Evolutionary conservation across 2,329 filamentous ascomycete genomes (phyloP), one percentile per base, ranked within the genome.

Genomic region (Orbilia brochopaga): DNA sequence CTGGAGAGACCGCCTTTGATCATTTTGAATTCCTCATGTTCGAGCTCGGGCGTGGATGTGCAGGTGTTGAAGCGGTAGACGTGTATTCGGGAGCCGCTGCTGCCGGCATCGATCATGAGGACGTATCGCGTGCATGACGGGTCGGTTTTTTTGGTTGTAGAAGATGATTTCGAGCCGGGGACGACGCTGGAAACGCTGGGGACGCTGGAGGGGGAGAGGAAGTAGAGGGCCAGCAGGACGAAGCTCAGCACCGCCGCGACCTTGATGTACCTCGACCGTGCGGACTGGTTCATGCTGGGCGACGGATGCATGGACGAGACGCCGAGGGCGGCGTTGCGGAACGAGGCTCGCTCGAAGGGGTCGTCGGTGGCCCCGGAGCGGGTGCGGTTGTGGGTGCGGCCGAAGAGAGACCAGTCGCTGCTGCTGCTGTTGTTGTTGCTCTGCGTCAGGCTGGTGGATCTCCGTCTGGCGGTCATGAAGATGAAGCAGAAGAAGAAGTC

Each of bases 31-130:
- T 90, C 85, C 79, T 99, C 94, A 78, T 87, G 83, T 81, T 99
- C 94, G 56, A 99, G 86, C 81, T 97, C 92, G 24, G 94, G 94
- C n/a, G 92, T 92, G 6, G 91, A 82, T 11, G 92, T 94, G 82
- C 93, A 99, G 83, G 97, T 97, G 84, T 97, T 97, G 86, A 97
- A 99, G 79, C 92, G 90, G 85, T 97, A 99, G 69, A 97, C 92
- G 82, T 99, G 95, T 79, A 99, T 97, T 77, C 94, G 90, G 72
- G 94, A 97, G 73, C 94, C 94, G 61, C 94, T 97, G 83, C 92
- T 97, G 77, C 94, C 94, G 53, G 94, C 94, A 81, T 99, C 94
- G 78, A 99, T 91, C 94, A 99, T 99, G 78, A 97, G 86, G 73
- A 94, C 95, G 82, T 97, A 99, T 57, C 70, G 57, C 27, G 74